Conservation (phyloP, 441 rosid genomes). For the Populus hybrid region DNA sequence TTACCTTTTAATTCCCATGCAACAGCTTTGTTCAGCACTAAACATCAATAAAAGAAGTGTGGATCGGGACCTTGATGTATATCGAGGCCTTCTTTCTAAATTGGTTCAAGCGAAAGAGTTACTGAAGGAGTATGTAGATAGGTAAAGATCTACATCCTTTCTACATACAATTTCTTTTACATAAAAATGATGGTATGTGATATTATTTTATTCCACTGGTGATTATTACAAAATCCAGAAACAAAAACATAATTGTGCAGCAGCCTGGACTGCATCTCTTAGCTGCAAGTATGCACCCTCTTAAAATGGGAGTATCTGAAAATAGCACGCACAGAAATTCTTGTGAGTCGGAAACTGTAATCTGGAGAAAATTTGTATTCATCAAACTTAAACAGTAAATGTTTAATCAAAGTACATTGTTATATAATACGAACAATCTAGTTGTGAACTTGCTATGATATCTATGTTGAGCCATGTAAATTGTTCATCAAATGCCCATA, state of each 20-base stretch:
- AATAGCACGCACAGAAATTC: background rate
- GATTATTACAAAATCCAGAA: background rate
- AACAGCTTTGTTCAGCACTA: constrained; percentile 89
- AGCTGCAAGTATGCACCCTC: background rate
- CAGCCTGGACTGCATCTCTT: background rate
- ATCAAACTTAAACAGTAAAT: background rate
- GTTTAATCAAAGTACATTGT: background rate
- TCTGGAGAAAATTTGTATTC: background rate
- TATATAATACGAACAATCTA: background rate
- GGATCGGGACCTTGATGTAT: constrained; percentile 96
- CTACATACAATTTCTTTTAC: background rate
- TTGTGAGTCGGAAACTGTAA: background rate
- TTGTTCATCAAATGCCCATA: background rate
- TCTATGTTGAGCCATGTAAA: background rate
- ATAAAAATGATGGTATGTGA: background rate
- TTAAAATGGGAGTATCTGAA: background rate
- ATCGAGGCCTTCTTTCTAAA: constrained; percentile 87
- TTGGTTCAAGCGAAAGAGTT: constrained; percentile 96
- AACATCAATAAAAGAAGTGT: constrained; percentile 82
- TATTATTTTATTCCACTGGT: background rate
- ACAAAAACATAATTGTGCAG: background rate
- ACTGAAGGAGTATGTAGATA: constrained; percentile 85
- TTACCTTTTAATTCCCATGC: constrained; percentile 23
- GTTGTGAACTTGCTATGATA: background rate
- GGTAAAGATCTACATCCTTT: constrained; percentile 40